Conservation (phyloP, 108 stramenopile species). For the Mediolabrus comicus region DNA sequence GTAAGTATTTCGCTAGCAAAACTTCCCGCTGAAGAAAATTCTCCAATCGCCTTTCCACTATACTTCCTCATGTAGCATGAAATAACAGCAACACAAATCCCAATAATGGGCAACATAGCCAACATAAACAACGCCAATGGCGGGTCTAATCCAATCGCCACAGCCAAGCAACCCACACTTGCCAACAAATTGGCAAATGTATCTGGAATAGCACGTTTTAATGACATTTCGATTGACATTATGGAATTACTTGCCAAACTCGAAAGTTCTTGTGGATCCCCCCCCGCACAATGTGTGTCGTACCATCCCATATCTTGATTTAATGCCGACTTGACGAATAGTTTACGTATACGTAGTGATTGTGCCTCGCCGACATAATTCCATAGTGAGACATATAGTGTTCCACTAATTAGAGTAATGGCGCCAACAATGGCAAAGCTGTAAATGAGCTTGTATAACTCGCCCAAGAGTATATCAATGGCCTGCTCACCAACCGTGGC, state of each 20-base stretch:
- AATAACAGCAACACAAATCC: conserved; percentile 31
- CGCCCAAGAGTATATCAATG: conserved; percentile 17
- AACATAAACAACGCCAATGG: conserved; percentile 45
- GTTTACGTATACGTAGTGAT: conserved; percentile 49
- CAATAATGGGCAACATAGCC: conserved; percentile 38
- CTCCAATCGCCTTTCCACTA: conserved; percentile 8
- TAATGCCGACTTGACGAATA: conserved; percentile 52
- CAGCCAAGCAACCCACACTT: conserved; percentile 39
- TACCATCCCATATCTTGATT: conserved; percentile 55
- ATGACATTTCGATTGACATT: conserved; percentile 22
- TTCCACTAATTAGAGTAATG: conserved; percentile 39
- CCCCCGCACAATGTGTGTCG: conserved; percentile 21
- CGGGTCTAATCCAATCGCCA: conserved; percentile 40
- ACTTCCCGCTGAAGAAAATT: conserved; percentile 32
- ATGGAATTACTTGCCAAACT: conserved; percentile 33
- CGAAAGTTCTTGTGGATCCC: conserved; percentile 45
- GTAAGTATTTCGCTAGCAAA: conserved; percentile 44
- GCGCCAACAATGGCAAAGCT: conserved; percentile 58
- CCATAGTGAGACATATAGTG: conserved; percentile 51
- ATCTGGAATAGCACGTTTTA: conserved; percentile 40
- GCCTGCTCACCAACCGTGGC: conserved; percentile 16
- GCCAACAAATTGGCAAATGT: conserved; percentile 35
- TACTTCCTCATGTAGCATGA: conserved; percentile 41
- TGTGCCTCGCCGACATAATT: conserved; percentile 54
- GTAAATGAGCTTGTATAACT: conserved; percentile 36